Evolutionary conservation across 2,329 filamentous ascomycete species (phyloP).

Genomic region (Fusarium napiforme): DNA sequence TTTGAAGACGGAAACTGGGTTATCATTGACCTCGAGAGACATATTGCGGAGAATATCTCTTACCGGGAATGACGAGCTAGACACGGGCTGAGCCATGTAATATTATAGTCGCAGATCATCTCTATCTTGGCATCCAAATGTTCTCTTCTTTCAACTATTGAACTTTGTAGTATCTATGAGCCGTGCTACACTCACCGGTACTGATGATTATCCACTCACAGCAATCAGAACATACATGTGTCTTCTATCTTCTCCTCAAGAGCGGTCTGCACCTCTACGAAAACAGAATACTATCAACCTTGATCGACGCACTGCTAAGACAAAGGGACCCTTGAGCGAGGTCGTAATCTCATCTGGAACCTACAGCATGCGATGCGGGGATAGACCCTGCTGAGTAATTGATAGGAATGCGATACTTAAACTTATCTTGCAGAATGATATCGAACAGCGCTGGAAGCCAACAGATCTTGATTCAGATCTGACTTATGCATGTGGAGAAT

Average conservation of each 20-base stretch:
- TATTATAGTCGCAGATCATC: not conserved
- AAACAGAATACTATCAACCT: not conserved
- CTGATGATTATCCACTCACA: accelerated
- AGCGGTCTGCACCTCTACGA: not conserved
- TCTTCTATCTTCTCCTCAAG: not conserved
- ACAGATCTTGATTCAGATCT: not conserved
- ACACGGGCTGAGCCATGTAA: not conserved
- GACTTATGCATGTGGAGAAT: not conserved
- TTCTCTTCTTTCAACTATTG: not conserved
- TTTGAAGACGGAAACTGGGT: not conserved
- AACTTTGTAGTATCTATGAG: not conserved
- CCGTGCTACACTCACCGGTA: not conserved
- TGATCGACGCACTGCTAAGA: not conserved
- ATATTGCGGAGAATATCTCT: not conserved
- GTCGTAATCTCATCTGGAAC: not conserved
- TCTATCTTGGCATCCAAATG: not conserved
- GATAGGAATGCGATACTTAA: not conserved
- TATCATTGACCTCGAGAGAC: not conserved
- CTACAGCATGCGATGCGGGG: not conserved
- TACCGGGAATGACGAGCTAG: not conserved
- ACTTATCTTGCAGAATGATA: not conserved
- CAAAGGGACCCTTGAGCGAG: not conserved
- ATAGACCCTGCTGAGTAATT: too few species aligned
- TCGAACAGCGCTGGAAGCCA: not conserved
- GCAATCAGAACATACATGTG: too few species aligned